Conservation (phyloP, 2,329 filamentous ascomycete genomes). For the Penicillium sp. region DNA sequence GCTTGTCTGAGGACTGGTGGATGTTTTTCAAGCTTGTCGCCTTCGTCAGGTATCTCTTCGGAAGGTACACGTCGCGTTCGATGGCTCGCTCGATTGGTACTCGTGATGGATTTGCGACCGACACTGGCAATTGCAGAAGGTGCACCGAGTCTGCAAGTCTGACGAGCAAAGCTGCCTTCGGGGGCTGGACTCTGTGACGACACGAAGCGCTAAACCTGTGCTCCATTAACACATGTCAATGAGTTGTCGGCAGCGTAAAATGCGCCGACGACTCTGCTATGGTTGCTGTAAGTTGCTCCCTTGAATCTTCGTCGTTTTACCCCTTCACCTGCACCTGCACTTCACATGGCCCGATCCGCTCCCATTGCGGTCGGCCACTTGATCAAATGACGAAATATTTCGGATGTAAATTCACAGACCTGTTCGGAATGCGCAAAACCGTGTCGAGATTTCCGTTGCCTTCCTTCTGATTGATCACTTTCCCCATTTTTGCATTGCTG, state of each 20-base stretch:
- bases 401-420: constrained; percentile 88
- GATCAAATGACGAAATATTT: constrained; percentile 78
- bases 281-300: not conserved
- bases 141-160: not conserved
- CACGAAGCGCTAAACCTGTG: not conserved
- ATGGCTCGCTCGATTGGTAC: not conserved
- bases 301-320: not conserved
- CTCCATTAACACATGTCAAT: not conserved
- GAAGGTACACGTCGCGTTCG: not conserved
- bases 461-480: constrained; percentile 86
- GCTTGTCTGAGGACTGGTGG: not conserved
- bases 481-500: constrained; percentile 10
- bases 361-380: constrained; percentile 26
- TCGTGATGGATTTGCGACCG: not conserved
- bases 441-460: constrained; percentile 99
- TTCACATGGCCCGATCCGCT: not conserved
- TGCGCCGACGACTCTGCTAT: not conserved
- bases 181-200: not conserved
- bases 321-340: not conserved
- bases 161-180: not conserved
- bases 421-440: constrained; percentile 91
- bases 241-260: not conserved
- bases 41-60: not conserved
- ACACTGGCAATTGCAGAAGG: not conserved
- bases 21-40: not conserved